phyloP scores from a whole-genome alignment of 345 rosid genomes.

The Abelmoschus esculentus region DNA sequence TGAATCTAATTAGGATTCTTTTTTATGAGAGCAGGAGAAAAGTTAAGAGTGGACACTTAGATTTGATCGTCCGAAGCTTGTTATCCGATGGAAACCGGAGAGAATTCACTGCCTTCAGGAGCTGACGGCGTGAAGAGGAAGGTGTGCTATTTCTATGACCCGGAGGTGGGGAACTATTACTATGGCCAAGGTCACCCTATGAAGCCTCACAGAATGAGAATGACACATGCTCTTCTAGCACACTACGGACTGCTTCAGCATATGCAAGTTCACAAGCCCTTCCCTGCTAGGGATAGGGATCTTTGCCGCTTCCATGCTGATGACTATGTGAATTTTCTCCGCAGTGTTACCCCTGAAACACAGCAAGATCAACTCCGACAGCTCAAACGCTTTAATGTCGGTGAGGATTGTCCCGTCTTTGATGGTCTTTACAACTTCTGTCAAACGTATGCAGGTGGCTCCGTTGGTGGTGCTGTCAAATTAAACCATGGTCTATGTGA shows the following conservation, averaged over 20 bases:
- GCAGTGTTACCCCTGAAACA: constrained; percentile 55
- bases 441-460: constrained; percentile 66
- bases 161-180: constrained; percentile 64
- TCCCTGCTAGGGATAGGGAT: constrained; percentile 61
- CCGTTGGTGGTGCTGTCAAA: constrained; percentile 64
- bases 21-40: background rate
- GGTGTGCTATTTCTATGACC: constrained; percentile 56
- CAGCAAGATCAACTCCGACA: constrained; percentile 67
- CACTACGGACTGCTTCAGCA: constrained; percentile 60
- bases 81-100: constrained; percentile 42
- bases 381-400: constrained; percentile 64
- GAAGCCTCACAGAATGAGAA: constrained; percentile 62
- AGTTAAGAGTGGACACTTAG: background rate
- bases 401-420: constrained; percentile 68
- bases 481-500: constrained; percentile 54
- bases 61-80: background rate
- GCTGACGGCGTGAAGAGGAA: constrained; percentile 62
- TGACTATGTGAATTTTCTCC: constrained; percentile 56
- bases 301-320: constrained; percentile 71
- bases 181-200: constrained; percentile 57
- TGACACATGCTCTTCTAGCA: constrained; percentile 49
- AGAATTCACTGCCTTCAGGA: constrained; percentile 49
- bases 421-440: constrained; percentile 63
- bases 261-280: constrained; percentile 57
- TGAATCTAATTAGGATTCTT: background rate